Evolutionary conservation across 768 basidiomycete species (phyloP).

Genomic region (Steccherinum ochraceum): DNA sequence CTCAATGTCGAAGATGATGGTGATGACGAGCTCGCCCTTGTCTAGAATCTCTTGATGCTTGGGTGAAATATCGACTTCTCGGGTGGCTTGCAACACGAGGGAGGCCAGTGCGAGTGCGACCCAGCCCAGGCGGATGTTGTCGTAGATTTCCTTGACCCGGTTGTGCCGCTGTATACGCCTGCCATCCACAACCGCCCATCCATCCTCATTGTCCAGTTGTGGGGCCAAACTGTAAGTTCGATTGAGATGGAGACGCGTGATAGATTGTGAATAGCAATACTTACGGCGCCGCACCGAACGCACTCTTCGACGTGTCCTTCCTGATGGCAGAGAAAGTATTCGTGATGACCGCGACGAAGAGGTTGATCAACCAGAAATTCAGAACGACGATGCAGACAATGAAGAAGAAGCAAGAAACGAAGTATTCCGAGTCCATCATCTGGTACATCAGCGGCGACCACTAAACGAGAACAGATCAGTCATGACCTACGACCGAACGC

Average conservation of each 20-base stretch:
- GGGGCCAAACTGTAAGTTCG: slow-evolving; percentile 26
- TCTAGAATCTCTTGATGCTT: slow-evolving; percentile 46
- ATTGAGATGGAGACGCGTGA: not conserved
- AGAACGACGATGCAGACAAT: slow-evolving; percentile 78
- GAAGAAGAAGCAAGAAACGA: slow-evolving; percentile 83
- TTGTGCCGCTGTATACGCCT: slow-evolving; percentile 39
- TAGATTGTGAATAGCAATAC: slow-evolving; percentile 21
- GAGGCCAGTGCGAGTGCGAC: slow-evolving; percentile 67
- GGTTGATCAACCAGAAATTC: slow-evolving; percentile 91
- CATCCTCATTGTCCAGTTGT: slow-evolving; percentile 52
- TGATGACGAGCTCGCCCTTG: slow-evolving; percentile 68
- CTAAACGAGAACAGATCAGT: slow-evolving; percentile 26
- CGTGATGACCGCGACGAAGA: slow-evolving; percentile 94
- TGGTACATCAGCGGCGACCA: slow-evolving; percentile 82
- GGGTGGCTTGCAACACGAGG: slow-evolving; percentile 66
- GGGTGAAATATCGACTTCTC: slow-evolving; percentile 42
- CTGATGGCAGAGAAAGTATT: slow-evolving; percentile 88
- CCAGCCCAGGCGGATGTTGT: slow-evolving; percentile 65
- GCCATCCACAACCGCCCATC: slow-evolving; percentile 45
- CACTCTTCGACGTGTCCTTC: slow-evolving; percentile 80
- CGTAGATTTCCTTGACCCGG: slow-evolving; percentile 47
- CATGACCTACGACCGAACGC: not conserved
- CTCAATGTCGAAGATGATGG: slow-evolving; percentile 83
- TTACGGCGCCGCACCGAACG: slow-evolving; percentile 79
- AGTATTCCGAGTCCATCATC: slow-evolving; percentile 87